Conservation (phyloP, 2,329 filamentous ascomycete species). For the Trematosphaeria pertusa region DNA sequence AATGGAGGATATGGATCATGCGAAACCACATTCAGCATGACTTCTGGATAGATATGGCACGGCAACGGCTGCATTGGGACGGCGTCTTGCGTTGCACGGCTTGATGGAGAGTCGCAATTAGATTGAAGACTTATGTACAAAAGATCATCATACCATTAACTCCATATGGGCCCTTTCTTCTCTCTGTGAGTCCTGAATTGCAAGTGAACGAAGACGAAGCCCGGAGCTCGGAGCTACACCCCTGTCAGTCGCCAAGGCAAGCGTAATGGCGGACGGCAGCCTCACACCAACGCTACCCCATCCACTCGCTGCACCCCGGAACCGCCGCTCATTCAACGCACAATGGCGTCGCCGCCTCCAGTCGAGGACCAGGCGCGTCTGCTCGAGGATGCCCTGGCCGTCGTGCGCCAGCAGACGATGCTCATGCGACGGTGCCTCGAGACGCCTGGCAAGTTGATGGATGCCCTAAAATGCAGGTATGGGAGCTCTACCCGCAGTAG, state of each 20-base stretch:
- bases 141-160: too few species aligned
- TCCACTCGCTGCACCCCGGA: slow-evolving; percentile 32
- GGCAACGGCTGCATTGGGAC: slow-evolving; percentile 5
- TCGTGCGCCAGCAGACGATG: slow-evolving; percentile 95
- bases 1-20: neutral
- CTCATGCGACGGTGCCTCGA: slow-evolving; percentile 98
- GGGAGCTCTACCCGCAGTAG: too few species aligned
- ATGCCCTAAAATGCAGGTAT: slow-evolving; percentile 99
- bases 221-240: slow-evolving; percentile 26
- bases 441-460: slow-evolving; percentile 98
- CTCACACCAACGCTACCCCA: slow-evolving; percentile 13
- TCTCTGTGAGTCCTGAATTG: too few species aligned
- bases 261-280: slow-evolving; percentile 4
- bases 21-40: neutral
- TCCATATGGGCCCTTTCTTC: too few species aligned
- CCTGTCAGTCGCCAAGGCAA: slow-evolving; percentile 33
- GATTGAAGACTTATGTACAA: too few species aligned
- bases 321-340: slow-evolving; percentile 25
- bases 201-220: neutral
- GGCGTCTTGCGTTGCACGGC: slow-evolving; percentile 3
- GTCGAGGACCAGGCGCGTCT: slow-evolving; percentile 75
- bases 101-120: neutral
- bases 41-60: neutral
- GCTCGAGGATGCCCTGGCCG: slow-evolving; percentile 94
- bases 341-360: slow-evolving; percentile 57